Base-by-base conservation (phyloP, 2,329 filamentous ascomycete species). In the Hortaea werneckii region DNA sequence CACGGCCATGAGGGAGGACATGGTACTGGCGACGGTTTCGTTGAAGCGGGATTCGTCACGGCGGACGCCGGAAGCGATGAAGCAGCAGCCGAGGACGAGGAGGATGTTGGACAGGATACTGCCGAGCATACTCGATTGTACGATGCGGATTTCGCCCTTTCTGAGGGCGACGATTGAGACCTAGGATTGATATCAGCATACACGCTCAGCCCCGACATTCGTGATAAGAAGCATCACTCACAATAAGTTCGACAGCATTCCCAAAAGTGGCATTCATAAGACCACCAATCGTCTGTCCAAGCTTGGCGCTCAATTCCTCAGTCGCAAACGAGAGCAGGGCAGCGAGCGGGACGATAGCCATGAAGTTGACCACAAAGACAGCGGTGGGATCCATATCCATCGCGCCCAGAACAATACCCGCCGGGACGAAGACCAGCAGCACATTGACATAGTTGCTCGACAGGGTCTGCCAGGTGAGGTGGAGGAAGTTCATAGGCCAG, bases 101-200 rank as follows among this genome's bases (percentile, higher is more conserved):
- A 96, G 76, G 53, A 95, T 82, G 67, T 96, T 96, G 54, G 90
- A 95, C 35, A 96, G 74, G 57, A 96, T 94, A 60, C 86, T 94
- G 41, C 92, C 90, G 30, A 96, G 80, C 89, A 96, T 96, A 53
- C 87, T 94, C 13, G 90, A 85, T 69, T 96, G 92, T n/a, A 96
- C 90, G 54, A 96, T 89, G 58, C 90, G 82, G 61, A 95, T 94
- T 68, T 96, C 85, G 52, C 81, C 80, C 57, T 92, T 80, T 54
- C 74, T 79, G 40, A 98, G 76, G 12, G 92, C 92, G 53, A 96
- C 84, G 56, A 96, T 90, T 64, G 87, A 94, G 62, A 94, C 86
- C 85, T 90, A 61, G 7, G 43, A 2, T 3, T 3, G 28, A 13
- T 3, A 37, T 45, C 27, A 44, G 42, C 26, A 6, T 42, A 20